Conservation (phyloP, 2,329 filamentous ascomycete species). For the Trichoderma sp. region DNA sequence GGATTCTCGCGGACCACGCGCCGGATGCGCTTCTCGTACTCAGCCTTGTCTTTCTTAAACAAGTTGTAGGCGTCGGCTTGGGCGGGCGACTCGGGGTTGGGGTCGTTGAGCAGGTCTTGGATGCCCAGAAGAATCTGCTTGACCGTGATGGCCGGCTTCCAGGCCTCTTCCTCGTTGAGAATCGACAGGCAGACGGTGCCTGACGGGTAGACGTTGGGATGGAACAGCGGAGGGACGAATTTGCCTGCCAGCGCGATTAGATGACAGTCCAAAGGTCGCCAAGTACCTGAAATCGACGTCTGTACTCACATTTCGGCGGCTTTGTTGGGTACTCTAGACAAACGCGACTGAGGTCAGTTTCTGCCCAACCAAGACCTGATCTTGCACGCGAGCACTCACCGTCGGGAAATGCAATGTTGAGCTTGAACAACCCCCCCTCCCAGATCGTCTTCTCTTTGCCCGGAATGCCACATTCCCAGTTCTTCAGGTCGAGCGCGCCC, state of each 20-base stretch:
- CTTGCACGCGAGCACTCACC: conserved; percentile 57
- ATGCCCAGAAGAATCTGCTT: conserved; percentile 97
- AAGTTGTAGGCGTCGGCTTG: conserved; percentile 98
- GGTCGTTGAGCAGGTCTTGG: conserved; percentile 92
- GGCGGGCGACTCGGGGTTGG: conserved; percentile 94
- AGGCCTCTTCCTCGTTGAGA: conserved; percentile 96
- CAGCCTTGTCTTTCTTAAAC: conserved; percentile 83
- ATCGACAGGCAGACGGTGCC: conserved; percentile 97
- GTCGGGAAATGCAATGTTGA: conserved; percentile 90
- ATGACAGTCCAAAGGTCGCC: not conserved
- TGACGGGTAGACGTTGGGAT: conserved; percentile 97
- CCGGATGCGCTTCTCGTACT: conserved; percentile 87
- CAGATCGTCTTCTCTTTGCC: conserved; percentile 97
- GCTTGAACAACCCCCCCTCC: conserved; percentile 96
- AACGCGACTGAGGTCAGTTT: conserved; percentile 28
- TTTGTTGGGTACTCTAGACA: conserved; percentile 91
- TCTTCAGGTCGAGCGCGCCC: conserved; percentile 86
- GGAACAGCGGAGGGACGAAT: conserved; percentile 93
- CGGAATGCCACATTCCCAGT: conserved; percentile 95
- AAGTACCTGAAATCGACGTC: not conserved
- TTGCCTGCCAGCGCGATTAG: conserved; percentile 65
- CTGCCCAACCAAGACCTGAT: conserved; percentile 8
- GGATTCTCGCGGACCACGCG: conserved; percentile 89
- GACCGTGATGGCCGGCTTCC: conserved; percentile 98
- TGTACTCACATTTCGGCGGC: conserved; percentile 86